phyloP scores from a whole-genome alignment of 495 filamentous ascomycete genomes.

The Penicillium alfredii region DNA sequence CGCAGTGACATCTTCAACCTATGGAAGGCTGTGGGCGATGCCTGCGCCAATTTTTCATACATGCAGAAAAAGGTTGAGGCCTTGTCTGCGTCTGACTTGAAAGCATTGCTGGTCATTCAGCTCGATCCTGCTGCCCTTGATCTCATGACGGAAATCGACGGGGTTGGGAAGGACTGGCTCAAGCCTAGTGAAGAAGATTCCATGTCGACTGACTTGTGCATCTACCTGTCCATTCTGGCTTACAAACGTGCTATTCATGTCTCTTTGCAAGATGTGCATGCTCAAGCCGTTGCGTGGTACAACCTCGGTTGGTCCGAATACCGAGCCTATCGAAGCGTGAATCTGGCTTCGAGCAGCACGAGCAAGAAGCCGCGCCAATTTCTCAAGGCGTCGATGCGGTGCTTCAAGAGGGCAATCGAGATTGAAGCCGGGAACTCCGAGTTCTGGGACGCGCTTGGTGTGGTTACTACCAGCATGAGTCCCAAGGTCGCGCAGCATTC shows the following conservation, averaged over 20 bases:
- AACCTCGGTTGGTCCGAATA: slow-evolving; percentile 95
- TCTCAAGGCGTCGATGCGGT: slow-evolving; percentile 75
- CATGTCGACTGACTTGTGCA: slow-evolving; percentile 30
- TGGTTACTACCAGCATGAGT: slow-evolving; percentile 77
- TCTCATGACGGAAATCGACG: slow-evolving; percentile 64
- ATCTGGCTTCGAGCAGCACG: slow-evolving; percentile 32
- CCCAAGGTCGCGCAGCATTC: slow-evolving; percentile 88
- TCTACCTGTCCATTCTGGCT: slow-evolving; percentile 70
- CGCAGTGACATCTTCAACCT: slow-evolving; percentile 76
- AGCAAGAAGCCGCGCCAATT: slow-evolving; percentile 49
- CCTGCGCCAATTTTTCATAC: slow-evolving; percentile 73
- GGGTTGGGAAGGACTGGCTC: slow-evolving; percentile 51
- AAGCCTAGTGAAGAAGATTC: slow-evolving; percentile 40
- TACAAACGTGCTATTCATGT: slow-evolving; percentile 79
- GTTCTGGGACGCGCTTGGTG: slow-evolving; percentile 95
- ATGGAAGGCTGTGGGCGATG: slow-evolving; percentile 92
- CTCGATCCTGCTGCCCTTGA: slow-evolving; percentile 51
- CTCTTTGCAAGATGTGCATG: slow-evolving; percentile 69
- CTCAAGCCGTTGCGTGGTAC: slow-evolving; percentile 94
- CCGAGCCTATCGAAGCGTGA: slow-evolving; percentile 62
- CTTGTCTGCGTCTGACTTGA: slow-evolving; percentile 52
- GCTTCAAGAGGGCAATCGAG: slow-evolving; percentile 96
- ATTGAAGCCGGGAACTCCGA: slow-evolving; percentile 91
- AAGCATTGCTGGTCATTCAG: slow-evolving; percentile 48
- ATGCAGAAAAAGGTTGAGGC: slow-evolving; percentile 57